Evolutionary conservation across 148 eudicot genomes (phyloP).

Genomic region (Rhododendron ovatum): DNA sequence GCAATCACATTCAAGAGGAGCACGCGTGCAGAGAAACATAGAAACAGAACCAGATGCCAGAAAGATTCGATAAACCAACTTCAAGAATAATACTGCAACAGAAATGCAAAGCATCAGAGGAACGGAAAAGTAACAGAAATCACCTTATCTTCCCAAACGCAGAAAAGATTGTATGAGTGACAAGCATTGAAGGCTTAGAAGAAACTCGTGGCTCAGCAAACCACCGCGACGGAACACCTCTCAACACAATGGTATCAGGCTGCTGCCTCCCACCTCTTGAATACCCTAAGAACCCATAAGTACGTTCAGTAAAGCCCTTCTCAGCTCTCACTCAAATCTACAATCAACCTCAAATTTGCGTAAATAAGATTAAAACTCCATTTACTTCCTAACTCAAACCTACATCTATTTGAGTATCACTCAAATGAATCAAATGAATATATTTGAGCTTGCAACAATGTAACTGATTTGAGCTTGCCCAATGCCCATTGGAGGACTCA

Average conservation of each 20-base stretch:
- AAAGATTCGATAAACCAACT: background rate
- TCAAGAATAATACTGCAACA: background rate
- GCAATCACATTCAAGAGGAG: background rate
- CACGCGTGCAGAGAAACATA: background rate
- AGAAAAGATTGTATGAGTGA: constrained; percentile 86
- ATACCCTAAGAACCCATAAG: constrained; percentile 29
- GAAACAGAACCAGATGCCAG: background rate
- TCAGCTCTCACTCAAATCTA: background rate
- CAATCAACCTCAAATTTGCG: too few species aligned
- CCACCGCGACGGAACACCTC: constrained; percentile 90
- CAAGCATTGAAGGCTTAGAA: constrained; percentile 84
- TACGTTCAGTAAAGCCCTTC: background rate
- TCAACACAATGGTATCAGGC: constrained; percentile 77
- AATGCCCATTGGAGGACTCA: background rate
- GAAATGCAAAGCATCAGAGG: background rate
- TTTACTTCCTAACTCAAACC: background rate
- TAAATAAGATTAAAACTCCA: background rate
- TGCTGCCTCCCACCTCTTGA: constrained; percentile 52
- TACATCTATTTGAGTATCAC: background rate
- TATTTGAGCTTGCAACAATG: background rate
- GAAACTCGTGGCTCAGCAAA: constrained; percentile 91
- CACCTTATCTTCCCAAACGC: constrained; percentile 80
- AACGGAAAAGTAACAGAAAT: background rate
- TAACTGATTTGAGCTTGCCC: background rate
- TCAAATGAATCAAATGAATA: background rate